phyloP scores from a whole-genome alignment of 768 basidiomycete species.

The Steccherinum ochraceum region DNA sequence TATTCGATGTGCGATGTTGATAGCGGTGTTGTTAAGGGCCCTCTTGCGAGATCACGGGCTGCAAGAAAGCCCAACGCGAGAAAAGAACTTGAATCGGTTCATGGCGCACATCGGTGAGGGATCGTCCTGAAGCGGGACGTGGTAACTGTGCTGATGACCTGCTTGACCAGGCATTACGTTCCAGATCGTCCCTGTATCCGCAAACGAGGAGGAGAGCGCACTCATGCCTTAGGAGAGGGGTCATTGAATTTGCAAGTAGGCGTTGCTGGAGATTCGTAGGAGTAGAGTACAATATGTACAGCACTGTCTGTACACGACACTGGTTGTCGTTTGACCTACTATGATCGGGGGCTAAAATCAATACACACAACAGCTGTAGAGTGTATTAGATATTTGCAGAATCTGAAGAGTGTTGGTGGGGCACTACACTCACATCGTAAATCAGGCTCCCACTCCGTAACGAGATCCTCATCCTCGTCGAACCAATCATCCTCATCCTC shows the following conservation, averaged over 20 bases:
- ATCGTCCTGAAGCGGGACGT: background rate
- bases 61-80: conserved; percentile 31
- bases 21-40: conserved; percentile 34
- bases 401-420: too few relatives aligned
- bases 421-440: background rate
- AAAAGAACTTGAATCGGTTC: conserved; percentile 48
- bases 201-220: background rate
- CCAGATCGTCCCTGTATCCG: conserved; percentile 8
- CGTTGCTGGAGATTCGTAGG: too few relatives aligned
- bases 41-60: conserved; percentile 48
- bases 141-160: background rate
- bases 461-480: background rate
- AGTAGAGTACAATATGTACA: too few relatives aligned
- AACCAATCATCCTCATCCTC: too few relatives aligned
- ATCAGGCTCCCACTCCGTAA: background rate
- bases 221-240: too few relatives aligned
- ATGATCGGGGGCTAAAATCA: background rate
- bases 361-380: background rate
- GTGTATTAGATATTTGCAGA: background rate
- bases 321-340: too few relatives aligned
- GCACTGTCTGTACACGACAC: too few relatives aligned
- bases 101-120: conserved; percentile 47
- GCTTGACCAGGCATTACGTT: conserved; percentile 5
- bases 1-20: conserved; percentile 1
- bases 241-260: too few relatives aligned